Percentiles rank a stretch among this genome's conserved stretches.
Evolutionary conservation across 2,329 filamentous ascomycete genomes (phyloP).

Genomic region (Bipolaris oryzae): DNA sequence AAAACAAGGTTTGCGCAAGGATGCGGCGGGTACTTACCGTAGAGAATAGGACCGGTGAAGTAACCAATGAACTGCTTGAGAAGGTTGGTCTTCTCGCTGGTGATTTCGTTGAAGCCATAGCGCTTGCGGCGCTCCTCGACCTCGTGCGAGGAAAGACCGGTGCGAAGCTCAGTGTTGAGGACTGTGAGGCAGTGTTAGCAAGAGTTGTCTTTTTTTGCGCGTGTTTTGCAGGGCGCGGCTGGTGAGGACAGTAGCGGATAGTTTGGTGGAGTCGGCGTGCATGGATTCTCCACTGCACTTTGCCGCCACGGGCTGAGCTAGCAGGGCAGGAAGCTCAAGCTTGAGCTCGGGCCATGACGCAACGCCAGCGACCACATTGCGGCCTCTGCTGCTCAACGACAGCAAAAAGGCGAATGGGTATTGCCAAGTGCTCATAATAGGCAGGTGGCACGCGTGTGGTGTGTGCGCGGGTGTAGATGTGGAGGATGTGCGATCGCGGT

Average conservation of each 20-base stretch:
- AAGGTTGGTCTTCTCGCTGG: slow-evolving; percentile 76
- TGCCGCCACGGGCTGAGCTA: slow-evolving; percentile 17
- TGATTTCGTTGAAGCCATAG: slow-evolving; percentile 73
- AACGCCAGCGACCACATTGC: slow-evolving; percentile 18
- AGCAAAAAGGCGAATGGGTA: slow-evolving; percentile 16
- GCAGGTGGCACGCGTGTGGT: not conserved
- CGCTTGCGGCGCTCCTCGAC: slow-evolving; percentile 69
- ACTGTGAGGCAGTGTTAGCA: slow-evolving; percentile 15
- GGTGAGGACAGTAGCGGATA: slow-evolving; percentile 10
- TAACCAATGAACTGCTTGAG: slow-evolving; percentile 76
- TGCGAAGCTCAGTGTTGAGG: slow-evolving; percentile 70
- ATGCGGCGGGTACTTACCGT: slow-evolving; percentile 61
- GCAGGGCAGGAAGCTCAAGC: slow-evolving; percentile 21
- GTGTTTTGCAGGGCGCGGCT: slow-evolving; percentile 2
- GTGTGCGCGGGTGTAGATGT: not conserved
- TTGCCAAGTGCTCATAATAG: not conserved
- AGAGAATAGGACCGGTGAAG: slow-evolving; percentile 77
- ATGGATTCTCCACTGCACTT: slow-evolving; percentile 27
- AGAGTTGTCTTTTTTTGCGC: slow-evolving; percentile 9
- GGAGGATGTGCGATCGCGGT: not conserved
- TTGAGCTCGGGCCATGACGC: slow-evolving; percentile 23
- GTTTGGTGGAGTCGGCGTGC: slow-evolving; percentile 25
- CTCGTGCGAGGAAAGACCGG: slow-evolving; percentile 64
- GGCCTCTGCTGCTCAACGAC: slow-evolving; percentile 16
- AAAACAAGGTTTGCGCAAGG: slow-evolving; percentile 18